Conservation (phyloP, 371 early-diverging fungal species). For the Mortierella sp. region DNA sequence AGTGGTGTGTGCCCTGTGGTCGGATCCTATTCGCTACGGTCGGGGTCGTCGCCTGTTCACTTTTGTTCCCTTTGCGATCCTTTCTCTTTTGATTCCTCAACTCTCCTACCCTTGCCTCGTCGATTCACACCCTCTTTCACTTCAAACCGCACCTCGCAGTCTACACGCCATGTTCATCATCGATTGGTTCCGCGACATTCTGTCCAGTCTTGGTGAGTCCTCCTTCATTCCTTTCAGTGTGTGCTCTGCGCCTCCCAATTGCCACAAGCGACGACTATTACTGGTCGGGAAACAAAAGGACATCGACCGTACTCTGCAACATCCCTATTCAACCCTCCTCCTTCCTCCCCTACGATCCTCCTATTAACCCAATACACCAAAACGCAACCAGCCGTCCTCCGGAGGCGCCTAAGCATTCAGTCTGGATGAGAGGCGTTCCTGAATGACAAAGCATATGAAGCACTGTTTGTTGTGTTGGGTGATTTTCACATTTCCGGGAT, state of each 20-base stretch:
- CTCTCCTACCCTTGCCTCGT: not conserved
- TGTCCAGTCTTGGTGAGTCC: conserved; percentile 81
- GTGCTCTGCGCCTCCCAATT: no score
- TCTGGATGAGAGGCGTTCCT: no score
- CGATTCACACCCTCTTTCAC: not conserved
- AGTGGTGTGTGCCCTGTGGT: conserved; percentile 9
- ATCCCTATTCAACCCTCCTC: no score
- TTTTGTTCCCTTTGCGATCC: not conserved
- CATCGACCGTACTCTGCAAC: no score
- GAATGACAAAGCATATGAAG: no score
- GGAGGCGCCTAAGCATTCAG: no score
- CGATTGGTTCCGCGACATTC: conserved; percentile 94
- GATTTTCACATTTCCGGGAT: no score
- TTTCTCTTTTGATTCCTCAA: conserved; percentile 1
- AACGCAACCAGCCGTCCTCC: no score
- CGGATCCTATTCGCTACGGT: not conserved
- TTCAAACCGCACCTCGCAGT: not conserved
- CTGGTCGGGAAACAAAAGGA: not conserved
- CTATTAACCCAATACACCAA: no score
- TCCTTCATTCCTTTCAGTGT: not conserved
- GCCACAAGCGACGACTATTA: no score
- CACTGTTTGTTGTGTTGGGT: no score
- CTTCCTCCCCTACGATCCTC: no score
- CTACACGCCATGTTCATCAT: conserved; percentile 82
- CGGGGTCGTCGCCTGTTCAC: not conserved